Conservation (phyloP, 2,329 filamentous ascomycete species). For the Cladosporium colombiae region DNA sequence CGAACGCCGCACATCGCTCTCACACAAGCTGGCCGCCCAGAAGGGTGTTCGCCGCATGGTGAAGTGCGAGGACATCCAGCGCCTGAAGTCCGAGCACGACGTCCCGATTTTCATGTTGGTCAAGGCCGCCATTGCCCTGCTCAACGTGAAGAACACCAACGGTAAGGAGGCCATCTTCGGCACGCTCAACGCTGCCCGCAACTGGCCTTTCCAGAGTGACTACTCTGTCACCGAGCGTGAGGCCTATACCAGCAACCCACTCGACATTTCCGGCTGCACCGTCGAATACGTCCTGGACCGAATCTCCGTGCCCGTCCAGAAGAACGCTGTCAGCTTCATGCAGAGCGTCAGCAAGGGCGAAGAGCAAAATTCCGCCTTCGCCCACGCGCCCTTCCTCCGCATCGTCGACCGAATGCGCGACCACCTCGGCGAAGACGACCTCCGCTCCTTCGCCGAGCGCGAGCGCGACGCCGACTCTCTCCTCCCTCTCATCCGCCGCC, state of each 20-base stretch:
- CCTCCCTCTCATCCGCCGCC: constrained; percentile 33
- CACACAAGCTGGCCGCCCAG: constrained; percentile 32
- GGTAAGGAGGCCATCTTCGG: constrained; percentile 37
- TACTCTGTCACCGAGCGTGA: constrained; percentile 33
- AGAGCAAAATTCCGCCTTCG: constrained; percentile 33
- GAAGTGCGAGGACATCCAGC: constrained; percentile 30
- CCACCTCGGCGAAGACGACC: constrained; percentile 31
- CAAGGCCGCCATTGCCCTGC: constrained; percentile 36
- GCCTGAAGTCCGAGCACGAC: constrained; percentile 36
- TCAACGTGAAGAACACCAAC: constrained; percentile 34
- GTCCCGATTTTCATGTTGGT: constrained; percentile 39
- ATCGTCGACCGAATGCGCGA: constrained; percentile 35
- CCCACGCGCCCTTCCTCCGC: constrained; percentile 35
- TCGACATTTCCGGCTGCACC: constrained; percentile 39
- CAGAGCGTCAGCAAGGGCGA: constrained; percentile 36
- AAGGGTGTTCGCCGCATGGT: constrained; percentile 34
- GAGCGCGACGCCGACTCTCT: constrained; percentile 35
- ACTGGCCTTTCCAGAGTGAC: constrained; percentile 37
- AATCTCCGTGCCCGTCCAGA: constrained; percentile 30
- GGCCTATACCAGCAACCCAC: constrained; percentile 33
- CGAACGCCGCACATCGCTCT: constrained; percentile 28
- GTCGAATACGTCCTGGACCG: constrained; percentile 38
- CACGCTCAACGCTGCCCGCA: constrained; percentile 37
- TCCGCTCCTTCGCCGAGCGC: constrained; percentile 32
- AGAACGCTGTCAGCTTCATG: constrained; percentile 33